Percentiles rank a stretch among this genome's conserved stretches.
phyloP scores from a whole-genome alignment of 2,329 filamentous ascomycete genomes.

The Colletotrichum sp. region DNA sequence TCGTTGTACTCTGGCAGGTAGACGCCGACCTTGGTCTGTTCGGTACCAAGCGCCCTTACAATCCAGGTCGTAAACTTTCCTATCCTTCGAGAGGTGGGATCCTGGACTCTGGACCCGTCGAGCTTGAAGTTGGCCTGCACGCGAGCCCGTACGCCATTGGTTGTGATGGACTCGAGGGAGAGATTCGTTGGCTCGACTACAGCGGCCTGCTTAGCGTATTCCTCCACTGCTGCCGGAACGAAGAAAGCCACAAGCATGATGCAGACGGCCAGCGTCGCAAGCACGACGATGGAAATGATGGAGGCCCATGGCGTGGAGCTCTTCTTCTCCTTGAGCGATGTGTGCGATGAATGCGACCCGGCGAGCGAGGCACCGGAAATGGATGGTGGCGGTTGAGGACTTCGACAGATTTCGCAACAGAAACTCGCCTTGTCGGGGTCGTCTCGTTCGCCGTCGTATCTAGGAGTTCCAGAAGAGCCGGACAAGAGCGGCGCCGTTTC shows the following conservation, averaged over 20 bases:
- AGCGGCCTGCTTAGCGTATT: constrained; percentile 84
- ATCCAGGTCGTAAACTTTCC: constrained; percentile 83
- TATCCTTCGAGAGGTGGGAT: constrained; percentile 73
- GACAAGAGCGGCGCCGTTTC: constrained; percentile 62
- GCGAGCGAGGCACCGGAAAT: constrained; percentile 16
- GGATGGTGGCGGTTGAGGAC: constrained; percentile 13
- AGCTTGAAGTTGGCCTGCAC: constrained; percentile 84
- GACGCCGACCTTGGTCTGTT: constrained; percentile 74
- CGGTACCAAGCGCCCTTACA: constrained; percentile 76
- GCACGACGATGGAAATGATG: constrained; percentile 70
- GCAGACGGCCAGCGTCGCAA: constrained; percentile 66
- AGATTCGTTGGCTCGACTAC: constrained; percentile 84
- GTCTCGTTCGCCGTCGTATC: constrained; percentile 43
- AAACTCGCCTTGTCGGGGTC: constrained; percentile 24
- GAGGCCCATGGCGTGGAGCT: constrained; percentile 74
- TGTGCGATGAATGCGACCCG: constrained; percentile 14
- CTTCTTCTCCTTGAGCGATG: constrained; percentile 30
- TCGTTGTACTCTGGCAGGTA: constrained; percentile 85
- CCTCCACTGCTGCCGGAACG: constrained; percentile 78
- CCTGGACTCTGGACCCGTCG: constrained; percentile 77
- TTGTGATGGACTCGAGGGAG: constrained; percentile 84
- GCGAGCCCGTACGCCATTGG: constrained; percentile 77
- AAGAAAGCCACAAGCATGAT: constrained; percentile 84
- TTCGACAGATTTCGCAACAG: constrained; percentile 14
- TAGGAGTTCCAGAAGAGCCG: constrained; percentile 37